A percentile compares a stretch with the other conserved stretches of the same genome.
These are phyloP conservation scores for Dujonia santamariae DNA, from an alignment of 1,139 yeast genomes.

Conservation along the genomic window DNA sequence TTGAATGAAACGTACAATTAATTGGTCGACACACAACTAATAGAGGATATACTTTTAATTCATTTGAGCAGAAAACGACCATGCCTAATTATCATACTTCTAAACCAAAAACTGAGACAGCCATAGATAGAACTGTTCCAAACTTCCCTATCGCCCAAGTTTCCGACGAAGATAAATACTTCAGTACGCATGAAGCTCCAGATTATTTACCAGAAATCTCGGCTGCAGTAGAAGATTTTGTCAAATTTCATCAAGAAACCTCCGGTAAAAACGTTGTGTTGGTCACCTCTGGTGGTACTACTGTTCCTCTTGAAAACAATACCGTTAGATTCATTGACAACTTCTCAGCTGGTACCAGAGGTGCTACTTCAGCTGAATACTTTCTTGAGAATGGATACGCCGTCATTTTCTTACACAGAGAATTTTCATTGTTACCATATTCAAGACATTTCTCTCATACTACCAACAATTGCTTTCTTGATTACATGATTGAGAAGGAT, in stretches of 20 bases:
- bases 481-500: conserved; percentile 62
- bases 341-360: conserved; percentile 96
- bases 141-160: conserved; percentile 77
- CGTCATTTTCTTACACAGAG: conserved; percentile 88
- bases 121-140: conserved; percentile 74
- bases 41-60: too few species aligned
- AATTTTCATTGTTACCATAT: conserved; percentile 86
- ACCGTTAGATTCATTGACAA: conserved; percentile 96
- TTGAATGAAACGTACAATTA: too few species aligned
- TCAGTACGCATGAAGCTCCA: conserved; percentile 71
- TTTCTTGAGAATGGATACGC: conserved; percentile 84
- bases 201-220: conserved; percentile 63
- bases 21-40: too few species aligned
- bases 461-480: conserved; percentile 72
- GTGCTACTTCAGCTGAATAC: conserved; percentile 93
- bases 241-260: conserved; percentile 40
- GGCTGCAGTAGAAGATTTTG: conserved; percentile 55
- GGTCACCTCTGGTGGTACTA: conserved; percentile 97
- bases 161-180: conserved; percentile 73
- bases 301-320: conserved; percentile 94
- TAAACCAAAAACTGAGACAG: conserved; percentile 65
- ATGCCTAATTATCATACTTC: conserved; percentile 45
- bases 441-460: conserved; percentile 87
- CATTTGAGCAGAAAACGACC: too few species aligned
- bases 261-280: conserved; percentile 60